A percentile compares a stretch with the other conserved stretches of the same genome.
phyloP scores from a whole-genome alignment of 2,329 filamentous ascomycete genomes.

The Aspergillus pseudoterreus region DNA sequence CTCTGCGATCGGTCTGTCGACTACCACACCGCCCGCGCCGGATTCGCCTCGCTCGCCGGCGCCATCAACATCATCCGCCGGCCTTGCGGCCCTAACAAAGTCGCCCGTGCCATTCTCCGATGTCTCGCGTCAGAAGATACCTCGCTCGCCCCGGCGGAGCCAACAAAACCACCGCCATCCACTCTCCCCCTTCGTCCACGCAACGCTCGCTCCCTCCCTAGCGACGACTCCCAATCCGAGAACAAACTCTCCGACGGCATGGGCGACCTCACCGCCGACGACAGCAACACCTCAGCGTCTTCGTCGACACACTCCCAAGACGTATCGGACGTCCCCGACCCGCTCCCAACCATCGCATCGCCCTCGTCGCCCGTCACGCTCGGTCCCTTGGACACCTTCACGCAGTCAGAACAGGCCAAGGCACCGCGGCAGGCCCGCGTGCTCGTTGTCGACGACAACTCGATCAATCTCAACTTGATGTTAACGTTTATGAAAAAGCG shows the following conservation, averaged over 20 bases:
- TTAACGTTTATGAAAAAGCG: constrained; percentile 42
- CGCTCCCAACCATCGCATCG: constrained; percentile 4
- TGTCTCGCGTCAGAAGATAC: constrained; percentile 18
- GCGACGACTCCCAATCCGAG: not conserved
- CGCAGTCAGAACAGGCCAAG: constrained; percentile 5
- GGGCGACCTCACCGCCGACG: constrained; percentile 6
- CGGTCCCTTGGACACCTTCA: not conserved
- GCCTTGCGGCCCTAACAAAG: constrained; percentile 40
- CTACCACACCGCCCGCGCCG: constrained; percentile 24
- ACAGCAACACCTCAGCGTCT: not conserved
- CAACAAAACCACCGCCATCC: constrained; percentile 1
- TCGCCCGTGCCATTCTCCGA: constrained; percentile 34
- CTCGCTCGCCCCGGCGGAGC: not conserved
- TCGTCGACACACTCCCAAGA: constrained; percentile 3
- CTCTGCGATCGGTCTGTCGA: constrained; percentile 36
- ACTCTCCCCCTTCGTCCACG: constrained; percentile 8
- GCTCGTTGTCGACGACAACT: constrained; percentile 46
- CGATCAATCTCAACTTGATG: constrained; percentile 44
- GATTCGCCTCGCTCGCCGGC: constrained; percentile 28
- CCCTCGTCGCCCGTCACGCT: constrained; percentile 5
- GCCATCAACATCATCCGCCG: constrained; percentile 37
- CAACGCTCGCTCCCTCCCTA: not conserved
- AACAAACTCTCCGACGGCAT: not conserved
- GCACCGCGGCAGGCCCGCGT: constrained; percentile 23
- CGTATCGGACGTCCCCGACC: constrained; percentile 5